Conservation (phyloP, 768 basidiomycete genomes). For the Kwoniella dejecticola region DNA sequence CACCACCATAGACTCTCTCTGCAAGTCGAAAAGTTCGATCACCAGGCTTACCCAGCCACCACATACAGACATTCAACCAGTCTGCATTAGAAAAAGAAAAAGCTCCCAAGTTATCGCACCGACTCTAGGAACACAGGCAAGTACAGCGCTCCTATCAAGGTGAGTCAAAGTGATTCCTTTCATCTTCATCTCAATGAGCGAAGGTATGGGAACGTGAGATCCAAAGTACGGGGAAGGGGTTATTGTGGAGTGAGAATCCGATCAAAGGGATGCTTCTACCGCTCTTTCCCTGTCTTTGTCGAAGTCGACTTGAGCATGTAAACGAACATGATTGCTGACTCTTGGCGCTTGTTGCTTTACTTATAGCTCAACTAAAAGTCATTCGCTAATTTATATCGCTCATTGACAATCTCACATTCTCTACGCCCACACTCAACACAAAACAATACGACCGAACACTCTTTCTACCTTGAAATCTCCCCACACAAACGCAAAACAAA, state of each 20-base stretch:
- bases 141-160: neutral
- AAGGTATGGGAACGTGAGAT: neutral
- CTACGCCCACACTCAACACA: neutral
- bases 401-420: conserved; percentile 4
- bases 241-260: neutral
- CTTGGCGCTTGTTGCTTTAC: neutral
- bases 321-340: neutral
- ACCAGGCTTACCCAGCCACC: too few relatives aligned
- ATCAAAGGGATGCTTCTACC: neutral
- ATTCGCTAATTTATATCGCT: conserved; percentile 7
- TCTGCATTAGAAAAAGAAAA: too few relatives aligned
- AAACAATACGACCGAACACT: neutral
- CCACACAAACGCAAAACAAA: neutral
- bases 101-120: too few relatives aligned
- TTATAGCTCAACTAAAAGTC: conserved; percentile 5
- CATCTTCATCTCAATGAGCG: neutral
- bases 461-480: neutral
- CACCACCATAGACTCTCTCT: neutral
- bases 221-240: neutral
- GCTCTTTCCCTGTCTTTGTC: too few relatives aligned
- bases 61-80: too few relatives aligned
- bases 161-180: neutral
- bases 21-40: too few relatives aligned
- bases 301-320: too few relatives aligned
- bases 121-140: too few relatives aligned